phyloP scores from a whole-genome alignment of 176 grass and related monocot genomes.

The Musa schizocarpa region DNA sequence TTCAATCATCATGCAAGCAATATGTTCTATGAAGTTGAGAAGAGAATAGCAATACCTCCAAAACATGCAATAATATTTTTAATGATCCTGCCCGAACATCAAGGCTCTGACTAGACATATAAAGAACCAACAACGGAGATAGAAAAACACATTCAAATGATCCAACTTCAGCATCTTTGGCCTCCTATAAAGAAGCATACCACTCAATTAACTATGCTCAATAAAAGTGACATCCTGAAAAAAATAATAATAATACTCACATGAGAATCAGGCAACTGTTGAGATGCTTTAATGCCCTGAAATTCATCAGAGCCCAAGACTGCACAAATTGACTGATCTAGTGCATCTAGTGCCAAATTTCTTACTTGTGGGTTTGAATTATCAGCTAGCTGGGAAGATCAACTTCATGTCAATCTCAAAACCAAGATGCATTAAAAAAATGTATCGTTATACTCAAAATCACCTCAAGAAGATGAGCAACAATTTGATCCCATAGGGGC shows the following conservation, averaged over 20 bases:
- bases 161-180: conserved; percentile 54
- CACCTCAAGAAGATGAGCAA: conserved; percentile 92
- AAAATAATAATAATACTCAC: conserved; percentile 1
- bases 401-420: conserved; percentile 21
- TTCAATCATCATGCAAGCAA: neutral
- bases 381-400: conserved; percentile 66
- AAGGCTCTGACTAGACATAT: conserved; percentile 66
- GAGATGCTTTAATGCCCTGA: conserved; percentile 27
- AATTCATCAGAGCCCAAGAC: conserved; percentile 87
- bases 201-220: conserved; percentile 27
- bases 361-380: conserved; percentile 70
- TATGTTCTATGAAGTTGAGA: neutral
- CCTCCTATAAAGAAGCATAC: conserved; percentile 39
- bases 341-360: conserved; percentile 80
- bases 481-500: conserved; percentile 88
- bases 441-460: conserved; percentile 9
- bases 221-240: conserved; percentile 9
- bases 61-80: conserved; percentile 98
- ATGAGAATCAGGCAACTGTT: neutral
- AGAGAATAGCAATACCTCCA: conserved; percentile 52
- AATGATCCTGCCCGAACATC: conserved; percentile 76
- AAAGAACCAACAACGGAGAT: conserved; percentile 77
- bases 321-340: conserved; percentile 94
- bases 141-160: conserved; percentile 88
- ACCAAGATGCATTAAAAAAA: neutral